Percentiles rank a stretch among this genome's conserved stretches.
These are phyloP conservation scores for Suillus clintonianus DNA, from an alignment of 768 basidiomycete species.

Conservation along the genomic window DNA sequence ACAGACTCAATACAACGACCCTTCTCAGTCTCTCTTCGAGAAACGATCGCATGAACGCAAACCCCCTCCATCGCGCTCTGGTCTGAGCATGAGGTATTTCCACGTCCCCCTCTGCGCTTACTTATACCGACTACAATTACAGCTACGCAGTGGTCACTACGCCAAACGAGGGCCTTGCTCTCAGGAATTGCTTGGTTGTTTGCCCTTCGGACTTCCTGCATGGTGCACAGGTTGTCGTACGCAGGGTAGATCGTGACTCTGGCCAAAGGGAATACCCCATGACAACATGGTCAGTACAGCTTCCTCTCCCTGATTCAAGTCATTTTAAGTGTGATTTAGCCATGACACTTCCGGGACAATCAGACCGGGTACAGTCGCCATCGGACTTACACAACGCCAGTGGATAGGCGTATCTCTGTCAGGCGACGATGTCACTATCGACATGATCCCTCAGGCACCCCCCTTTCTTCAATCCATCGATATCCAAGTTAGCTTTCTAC, in stretches of 20 bases:
- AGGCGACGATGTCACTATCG: conserved; percentile 77
- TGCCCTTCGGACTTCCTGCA: conserved; percentile 73
- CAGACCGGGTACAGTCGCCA: conserved; percentile 69
- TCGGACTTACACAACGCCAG: conserved; percentile 76
- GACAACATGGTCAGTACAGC: conserved; percentile 65
- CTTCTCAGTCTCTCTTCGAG: conserved; percentile 49
- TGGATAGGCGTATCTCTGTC: conserved; percentile 85
- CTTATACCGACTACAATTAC: not conserved
- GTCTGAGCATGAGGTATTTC: conserved; percentile 23
- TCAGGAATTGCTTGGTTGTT: conserved; percentile 82
- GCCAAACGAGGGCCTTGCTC: conserved; percentile 68
- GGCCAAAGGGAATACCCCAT: conserved; percentile 47
- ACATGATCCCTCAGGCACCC: conserved; percentile 57
- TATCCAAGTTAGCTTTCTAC: conserved; percentile 72
- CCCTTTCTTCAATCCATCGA: conserved; percentile 78
- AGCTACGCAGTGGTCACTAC: conserved; percentile 61
- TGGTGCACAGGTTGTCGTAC: conserved; percentile 71
- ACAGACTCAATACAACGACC: conserved; percentile 56
- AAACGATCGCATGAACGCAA: conserved; percentile 48
- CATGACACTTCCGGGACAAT: conserved; percentile 80
- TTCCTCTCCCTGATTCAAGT: not conserved
- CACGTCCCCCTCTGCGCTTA: not conserved
- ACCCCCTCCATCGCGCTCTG: conserved; percentile 35
- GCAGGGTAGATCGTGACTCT: conserved; percentile 45
- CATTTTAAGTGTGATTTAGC: conserved; percentile 44